Conservation (phyloP, 2,329 filamentous ascomycete species). For the Cladosporium sp. region DNA sequence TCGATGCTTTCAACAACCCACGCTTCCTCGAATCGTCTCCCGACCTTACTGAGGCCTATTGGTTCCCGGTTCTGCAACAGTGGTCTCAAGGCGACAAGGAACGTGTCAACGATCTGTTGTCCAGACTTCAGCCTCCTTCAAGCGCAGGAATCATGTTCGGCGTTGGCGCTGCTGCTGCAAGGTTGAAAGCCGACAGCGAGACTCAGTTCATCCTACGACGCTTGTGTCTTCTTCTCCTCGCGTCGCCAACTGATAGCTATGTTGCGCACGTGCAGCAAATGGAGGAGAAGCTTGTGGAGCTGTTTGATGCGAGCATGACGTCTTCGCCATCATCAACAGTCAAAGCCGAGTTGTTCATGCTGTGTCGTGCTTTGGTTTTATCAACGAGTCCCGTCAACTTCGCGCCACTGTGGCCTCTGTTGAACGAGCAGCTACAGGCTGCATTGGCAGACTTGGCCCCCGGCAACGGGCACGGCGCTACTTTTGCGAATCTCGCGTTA, state of each 20-base stretch:
- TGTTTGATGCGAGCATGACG: constrained; percentile 73
- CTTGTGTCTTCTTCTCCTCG: constrained; percentile 71
- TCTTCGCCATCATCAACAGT: constrained; percentile 90
- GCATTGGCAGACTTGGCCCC: constrained; percentile 70
- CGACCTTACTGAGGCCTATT: constrained; percentile 61
- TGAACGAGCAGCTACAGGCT: constrained; percentile 78
- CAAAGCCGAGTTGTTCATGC: constrained; percentile 81
- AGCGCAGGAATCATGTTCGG: constrained; percentile 97
- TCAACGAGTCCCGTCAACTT: constrained; percentile 74
- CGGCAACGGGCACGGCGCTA: constrained; percentile 60
- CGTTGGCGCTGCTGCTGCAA: constrained; percentile 88
- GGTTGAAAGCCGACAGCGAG: constrained; percentile 89
- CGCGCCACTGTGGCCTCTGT: constrained; percentile 79
- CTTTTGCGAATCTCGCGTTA: constrained; percentile 68
- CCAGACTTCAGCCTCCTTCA: constrained; percentile 73
- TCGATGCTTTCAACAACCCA: constrained; percentile 84
- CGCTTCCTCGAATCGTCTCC: constrained; percentile 73
- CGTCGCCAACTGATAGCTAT: constrained; percentile 71
- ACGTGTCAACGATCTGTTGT: constrained; percentile 71
- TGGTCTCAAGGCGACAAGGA: constrained; percentile 86
- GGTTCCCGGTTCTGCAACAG: constrained; percentile 77
- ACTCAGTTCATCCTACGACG: constrained; percentile 85
- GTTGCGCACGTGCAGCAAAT: constrained; percentile 67
- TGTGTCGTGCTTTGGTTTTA: constrained; percentile 74
- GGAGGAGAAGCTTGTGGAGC: constrained; percentile 77